Conservation (phyloP, 257 asterid species). For the Scutellaria baicalensis region DNA sequence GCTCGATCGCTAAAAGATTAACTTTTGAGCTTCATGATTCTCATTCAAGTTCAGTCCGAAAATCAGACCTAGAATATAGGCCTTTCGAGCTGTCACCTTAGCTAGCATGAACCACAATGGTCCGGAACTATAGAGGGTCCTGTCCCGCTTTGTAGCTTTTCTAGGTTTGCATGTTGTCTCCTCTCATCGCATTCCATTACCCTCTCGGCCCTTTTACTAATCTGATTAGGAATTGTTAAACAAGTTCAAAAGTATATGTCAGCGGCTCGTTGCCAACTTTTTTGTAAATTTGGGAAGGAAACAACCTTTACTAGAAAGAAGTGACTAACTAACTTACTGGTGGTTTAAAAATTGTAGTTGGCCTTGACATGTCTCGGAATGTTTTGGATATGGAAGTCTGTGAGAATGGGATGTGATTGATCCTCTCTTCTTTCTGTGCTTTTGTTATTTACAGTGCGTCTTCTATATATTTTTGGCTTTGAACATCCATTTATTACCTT, state of each 20-base stretch:
- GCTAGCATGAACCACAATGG: not conserved
- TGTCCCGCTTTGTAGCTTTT: too few relatives aligned
- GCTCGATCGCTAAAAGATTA: not conserved
- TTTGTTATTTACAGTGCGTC: not conserved
- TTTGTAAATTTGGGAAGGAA: not conserved
- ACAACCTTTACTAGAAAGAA: not conserved
- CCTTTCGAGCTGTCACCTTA: not conserved
- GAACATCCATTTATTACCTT: not conserved
- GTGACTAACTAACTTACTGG: not conserved
- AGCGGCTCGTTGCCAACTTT: not conserved
- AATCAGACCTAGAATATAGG: not conserved
- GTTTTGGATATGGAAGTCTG: not conserved
- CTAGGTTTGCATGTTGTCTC: too few relatives aligned
- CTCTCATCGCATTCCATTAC: too few relatives aligned
- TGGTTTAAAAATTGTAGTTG: not conserved
- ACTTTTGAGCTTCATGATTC: not conserved
- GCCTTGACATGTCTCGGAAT: not conserved
- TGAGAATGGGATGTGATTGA: not conserved
- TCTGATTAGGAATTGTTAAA: not conserved
- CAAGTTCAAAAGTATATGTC: not conserved
- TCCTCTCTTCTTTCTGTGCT: not conserved
- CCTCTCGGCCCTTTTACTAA: not conserved
- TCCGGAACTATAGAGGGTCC: too few relatives aligned
- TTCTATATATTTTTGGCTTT: not conserved
- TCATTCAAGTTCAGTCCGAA: not conserved